Evolutionary conservation across 495 filamentous ascomycete species (phyloP).

Genomic region (Zalerion maritima): DNA sequence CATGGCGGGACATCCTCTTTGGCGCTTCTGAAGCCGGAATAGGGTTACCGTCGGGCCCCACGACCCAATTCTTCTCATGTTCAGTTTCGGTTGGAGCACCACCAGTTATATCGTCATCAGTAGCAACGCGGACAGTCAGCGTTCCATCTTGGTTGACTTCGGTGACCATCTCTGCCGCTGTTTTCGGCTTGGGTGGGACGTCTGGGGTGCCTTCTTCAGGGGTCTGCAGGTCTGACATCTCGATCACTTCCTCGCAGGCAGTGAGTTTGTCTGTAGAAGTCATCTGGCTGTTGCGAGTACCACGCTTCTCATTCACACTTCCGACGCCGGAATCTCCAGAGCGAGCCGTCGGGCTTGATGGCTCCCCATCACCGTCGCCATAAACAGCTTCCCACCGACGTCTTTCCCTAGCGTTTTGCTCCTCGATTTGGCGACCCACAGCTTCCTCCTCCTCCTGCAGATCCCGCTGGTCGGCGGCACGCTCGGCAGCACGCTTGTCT

Average conservation of each 20-base stretch:
- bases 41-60: constrained; percentile 15
- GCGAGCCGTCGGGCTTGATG: constrained; percentile 5
- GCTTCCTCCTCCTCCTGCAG: constrained; percentile 58
- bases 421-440: constrained; percentile 51
- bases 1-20: constrained; percentile 6
- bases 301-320: constrained; percentile 37
- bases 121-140: constrained; percentile 24
- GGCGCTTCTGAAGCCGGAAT: constrained; percentile 9
- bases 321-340: constrained; percentile 38
- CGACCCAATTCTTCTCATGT: constrained; percentile 22
- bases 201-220: constrained; percentile 10
- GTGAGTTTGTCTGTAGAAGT: constrained; percentile 12
- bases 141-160: constrained; percentile 15
- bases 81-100: constrained; percentile 10
- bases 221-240: constrained; percentile 18
- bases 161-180: constrained; percentile 16
- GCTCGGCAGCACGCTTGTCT: constrained; percentile 41
- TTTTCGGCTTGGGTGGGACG: constrained; percentile 14
- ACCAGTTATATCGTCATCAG: constrained; percentile 18
- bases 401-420: constrained; percentile 50
- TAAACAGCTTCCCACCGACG: constrained; percentile 72
- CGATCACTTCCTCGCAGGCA: constrained; percentile 15
- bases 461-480: constrained; percentile 39
- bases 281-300: constrained; percentile 22
- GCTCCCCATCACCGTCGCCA: constrained; percentile 33